Base-by-base conservation (phyloP, 2,329 filamentous ascomycete genomes). In the Amauroascus niger region DNA sequence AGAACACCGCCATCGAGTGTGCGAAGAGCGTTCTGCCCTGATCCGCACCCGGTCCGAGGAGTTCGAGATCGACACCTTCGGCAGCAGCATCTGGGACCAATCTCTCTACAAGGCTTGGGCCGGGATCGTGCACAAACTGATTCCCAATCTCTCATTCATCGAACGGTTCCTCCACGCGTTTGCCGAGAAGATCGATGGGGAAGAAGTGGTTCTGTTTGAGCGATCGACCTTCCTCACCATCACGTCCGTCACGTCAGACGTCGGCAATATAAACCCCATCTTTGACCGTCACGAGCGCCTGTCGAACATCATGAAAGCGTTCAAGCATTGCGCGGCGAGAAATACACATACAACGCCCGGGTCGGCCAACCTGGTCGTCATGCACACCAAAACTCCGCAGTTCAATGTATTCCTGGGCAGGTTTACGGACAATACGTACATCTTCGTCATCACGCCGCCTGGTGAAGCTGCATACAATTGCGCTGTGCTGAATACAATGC, bases 51-150 rank as follows among this genome's bases (percentile, higher is more conserved):
- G 88, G 65, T 90, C 87, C 53, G 79, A 81, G 54, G 71, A 76
- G 16, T 82, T 95, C 67, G 80, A 84, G 59, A 79, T 96, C 57
- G 87, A 88, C 55, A 89, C 90, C 56, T 97, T 95, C 68, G 87
- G 89, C 8, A 97, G 91, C 30, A 95, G 87, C 52, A 98, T 98
- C 66, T 98, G 93, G 93, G 93, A 98, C 66, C 93, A 98, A 74
- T 94, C 87, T 53, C 76, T 98, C 35, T 98, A 97, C 77, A 95
- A 95, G 71, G 93, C 93, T 1, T 98, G 93, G 93, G 93, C 93
- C 0, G 88, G 87, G 67, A 96, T 98, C 63, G 96, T 98, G 57
- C 93, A 98, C 76, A 90, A 91, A 66, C 79, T 98, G 44, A 93
- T 97, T n/a, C 93, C 93, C 2, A 97, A 97, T 64, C 80, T 96